Evolutionary conservation across 345 rosid species (phyloP).

Genomic region (Cardamine occulta): DNA sequence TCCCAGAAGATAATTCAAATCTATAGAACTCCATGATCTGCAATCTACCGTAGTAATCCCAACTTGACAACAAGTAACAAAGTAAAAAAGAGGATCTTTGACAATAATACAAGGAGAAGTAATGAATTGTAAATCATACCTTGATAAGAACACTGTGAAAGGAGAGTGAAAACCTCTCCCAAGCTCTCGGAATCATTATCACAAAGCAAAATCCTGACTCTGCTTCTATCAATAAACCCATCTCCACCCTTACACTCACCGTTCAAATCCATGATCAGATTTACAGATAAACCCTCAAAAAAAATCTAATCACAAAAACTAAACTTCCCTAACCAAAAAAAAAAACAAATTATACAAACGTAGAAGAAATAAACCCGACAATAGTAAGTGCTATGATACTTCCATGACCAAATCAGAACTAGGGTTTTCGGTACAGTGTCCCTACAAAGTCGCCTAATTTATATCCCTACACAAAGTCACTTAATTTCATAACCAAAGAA

Average conservation of each 20-base stretch:
- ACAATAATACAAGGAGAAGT: background rate
- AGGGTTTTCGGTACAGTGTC: conserved; percentile 28
- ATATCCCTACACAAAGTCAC: conserved; percentile 17
- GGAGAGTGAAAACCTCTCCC: conserved; percentile 78
- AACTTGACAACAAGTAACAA: background rate
- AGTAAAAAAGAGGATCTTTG: conserved; percentile 26
- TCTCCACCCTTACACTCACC: conserved; percentile 66
- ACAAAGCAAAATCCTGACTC: conserved; percentile 95
- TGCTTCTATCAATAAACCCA: conserved; percentile 92
- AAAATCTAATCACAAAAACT: conserved; percentile 21
- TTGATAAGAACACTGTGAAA: conserved; percentile 88
- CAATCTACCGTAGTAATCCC: conserved; percentile 3
- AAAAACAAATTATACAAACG: conserved; percentile 3
- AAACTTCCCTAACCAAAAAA: conserved; percentile 14
- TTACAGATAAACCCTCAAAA: conserved; percentile 37
- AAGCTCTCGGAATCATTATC: conserved; percentile 79
- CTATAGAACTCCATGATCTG: conserved; percentile 20
- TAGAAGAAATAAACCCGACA: conserved; percentile 13
- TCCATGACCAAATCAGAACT: conserved; percentile 44
- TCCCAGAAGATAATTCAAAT: conserved; percentile 11
- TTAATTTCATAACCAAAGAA: conserved; percentile 23
- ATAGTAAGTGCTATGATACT: conserved; percentile 45
- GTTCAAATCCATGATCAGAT: conserved; percentile 62
- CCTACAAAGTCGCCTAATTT: conserved; percentile 35
- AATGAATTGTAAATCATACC: conserved; percentile 49